A percentile compares a stretch with the other conserved stretches of the same genome.
Conservation (phyloP, 768 basidiomycete genomes). For the Lactifluus echinatus region DNA sequence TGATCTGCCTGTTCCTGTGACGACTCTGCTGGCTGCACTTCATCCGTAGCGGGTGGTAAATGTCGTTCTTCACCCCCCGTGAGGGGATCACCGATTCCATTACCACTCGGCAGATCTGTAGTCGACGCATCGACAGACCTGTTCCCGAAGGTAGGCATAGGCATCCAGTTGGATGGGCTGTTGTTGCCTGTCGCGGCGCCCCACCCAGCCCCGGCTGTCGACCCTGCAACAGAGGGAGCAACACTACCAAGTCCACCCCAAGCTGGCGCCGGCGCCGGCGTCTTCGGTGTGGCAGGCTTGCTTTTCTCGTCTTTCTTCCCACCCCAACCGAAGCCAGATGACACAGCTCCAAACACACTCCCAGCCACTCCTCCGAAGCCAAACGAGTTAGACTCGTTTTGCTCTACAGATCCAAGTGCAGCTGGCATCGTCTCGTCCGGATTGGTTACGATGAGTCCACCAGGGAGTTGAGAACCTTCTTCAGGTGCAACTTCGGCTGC, state of each 20-base stretch:
- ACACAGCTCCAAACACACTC: neutral
- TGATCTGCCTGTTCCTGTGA: neutral
- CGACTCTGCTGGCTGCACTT: neutral
- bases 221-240: neutral
- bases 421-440: neutral
- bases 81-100: neutral
- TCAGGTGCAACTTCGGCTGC: neutral
- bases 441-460: neutral
- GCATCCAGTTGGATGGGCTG: neutral
- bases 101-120: neutral
- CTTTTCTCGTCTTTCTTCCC: constrained; percentile 5
- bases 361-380: neutral
- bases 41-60: neutral
- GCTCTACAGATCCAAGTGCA: neutral
- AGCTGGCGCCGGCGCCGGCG: neutral
- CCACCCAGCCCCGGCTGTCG: constrained; percentile 5
- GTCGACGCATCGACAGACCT: neutral
- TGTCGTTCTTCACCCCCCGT: neutral
- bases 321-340: constrained; percentile 4
- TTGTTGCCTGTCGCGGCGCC: constrained; percentile 15
- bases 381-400: neutral
- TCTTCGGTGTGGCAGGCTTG: neutral
- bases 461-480: neutral
- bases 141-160: neutral
- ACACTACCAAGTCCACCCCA: constrained; percentile 1